phyloP scores from a whole-genome alignment of 306 rosid species.

The Ormosia semicastrata region DNA sequence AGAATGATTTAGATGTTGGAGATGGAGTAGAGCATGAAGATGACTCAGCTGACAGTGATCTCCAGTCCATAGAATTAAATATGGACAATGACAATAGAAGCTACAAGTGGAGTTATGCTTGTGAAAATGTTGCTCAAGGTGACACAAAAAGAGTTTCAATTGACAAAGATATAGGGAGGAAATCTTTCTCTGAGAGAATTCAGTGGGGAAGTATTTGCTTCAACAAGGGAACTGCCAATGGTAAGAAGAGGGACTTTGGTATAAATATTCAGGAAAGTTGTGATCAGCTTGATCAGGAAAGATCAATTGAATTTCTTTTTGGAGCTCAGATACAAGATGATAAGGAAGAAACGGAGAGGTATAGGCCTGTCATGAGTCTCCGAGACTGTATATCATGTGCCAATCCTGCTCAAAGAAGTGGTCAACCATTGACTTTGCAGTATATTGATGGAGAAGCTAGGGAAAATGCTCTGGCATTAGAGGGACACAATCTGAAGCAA shows the following conservation, averaged over 20 bases:
- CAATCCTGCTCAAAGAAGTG: constrained; percentile 25
- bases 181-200: constrained; percentile 52
- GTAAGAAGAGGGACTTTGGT: constrained; percentile 34
- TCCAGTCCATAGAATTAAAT: constrained; percentile 65
- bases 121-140: constrained; percentile 31
- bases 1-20: constrained; percentile 5
- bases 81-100: constrained; percentile 57
- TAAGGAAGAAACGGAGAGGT: constrained; percentile 31
- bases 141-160: constrained; percentile 37
- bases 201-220: constrained; percentile 73
- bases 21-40: constrained; percentile 35
- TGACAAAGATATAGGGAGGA: constrained; percentile 52
- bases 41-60: constrained; percentile 54
- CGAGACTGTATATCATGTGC: constrained; percentile 35
- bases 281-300: constrained; percentile 24
- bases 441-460: neutral
- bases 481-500: neutral
- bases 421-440: constrained; percentile 7
- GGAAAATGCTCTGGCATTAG: neutral
- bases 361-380: constrained; percentile 26
- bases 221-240: constrained; percentile 35
- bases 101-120: constrained; percentile 55
- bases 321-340: constrained; percentile 29
- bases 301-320: constrained; percentile 25
- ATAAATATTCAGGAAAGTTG: constrained; percentile 23